Base-by-base conservation (phyloP, 768 basidiomycete genomes). In the Russula abietina region DNA sequence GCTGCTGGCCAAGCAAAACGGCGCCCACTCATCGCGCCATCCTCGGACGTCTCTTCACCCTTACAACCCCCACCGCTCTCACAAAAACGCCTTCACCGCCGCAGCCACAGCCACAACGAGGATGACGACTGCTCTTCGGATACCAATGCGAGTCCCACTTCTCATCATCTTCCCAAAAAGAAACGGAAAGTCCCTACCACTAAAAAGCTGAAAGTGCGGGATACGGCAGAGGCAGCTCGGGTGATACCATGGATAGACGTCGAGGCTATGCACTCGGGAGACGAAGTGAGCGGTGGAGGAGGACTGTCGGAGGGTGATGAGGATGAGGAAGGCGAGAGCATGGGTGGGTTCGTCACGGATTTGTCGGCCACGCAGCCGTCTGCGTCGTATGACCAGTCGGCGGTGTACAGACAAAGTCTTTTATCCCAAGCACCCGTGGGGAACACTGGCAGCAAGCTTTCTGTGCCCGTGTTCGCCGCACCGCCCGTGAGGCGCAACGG, bases 191-290 rank as follows among this genome's bases (percentile, higher is more conserved):
- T 70, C 62, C 71, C 69, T 67, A 46, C 45, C 45, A n/a, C 45
- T 2, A 22, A 46, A 22, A 73, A 66, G 61, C 67, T 68, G 32
- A 74, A 68, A 57, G 69, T 74, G 33, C 65, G 66, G 14, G 72
- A 73, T 62, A 59, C 70, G 2, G 67, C 65, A 10, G 73, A 74
- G 16, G 74, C 73, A 71, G 81, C 71, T 68, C 73, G 71, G 50
- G 58, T 71, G 52, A 75, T 78, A 65, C 78, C 74, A 1, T 77
- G 85, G 70, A 77, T 90, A 56, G 89, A 90, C 67, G 77, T 82
- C 38, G 87, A 86, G 70, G 91, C 91, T 3, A 73, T 73, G 19
- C 91, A 92, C 68, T 93, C 92, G 10, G 91, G 90, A 22, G 89
- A 90, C 60, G 91, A 93, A 69, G 77, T 78, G 59, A 87, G 86